Conservation (phyloP, 768 basidiomycete genomes). For the Boletus tylopilopsis region DNA sequence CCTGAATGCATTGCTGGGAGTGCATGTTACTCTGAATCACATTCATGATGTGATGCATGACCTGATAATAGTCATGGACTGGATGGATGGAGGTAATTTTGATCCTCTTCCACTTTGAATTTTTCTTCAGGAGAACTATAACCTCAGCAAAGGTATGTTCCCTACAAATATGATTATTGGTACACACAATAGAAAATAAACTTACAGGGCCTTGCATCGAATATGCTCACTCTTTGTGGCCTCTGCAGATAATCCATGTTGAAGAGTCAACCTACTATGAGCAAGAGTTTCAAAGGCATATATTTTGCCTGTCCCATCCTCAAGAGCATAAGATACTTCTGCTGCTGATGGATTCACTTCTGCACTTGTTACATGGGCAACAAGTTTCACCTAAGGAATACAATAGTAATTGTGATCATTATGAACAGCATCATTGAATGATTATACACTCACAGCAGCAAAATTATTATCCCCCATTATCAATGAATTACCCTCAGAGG, state of each 20-base stretch:
- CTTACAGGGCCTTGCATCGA: constrained; percentile 11
- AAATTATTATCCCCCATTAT: constrained; percentile 43
- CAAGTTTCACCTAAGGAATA: constrained; percentile 41
- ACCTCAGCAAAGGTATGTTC: constrained; percentile 19
- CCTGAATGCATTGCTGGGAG: constrained; percentile 7
- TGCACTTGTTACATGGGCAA: constrained; percentile 38
- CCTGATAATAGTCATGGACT: constrained; percentile 21
- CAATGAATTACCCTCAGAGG: constrained; percentile 41
- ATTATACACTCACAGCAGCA: constrained; percentile 9
- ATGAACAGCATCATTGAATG: no score
- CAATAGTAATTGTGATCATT: neutral
- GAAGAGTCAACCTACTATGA: neutral
- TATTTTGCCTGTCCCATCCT: constrained; percentile 38
- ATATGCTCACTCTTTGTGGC: constrained; percentile 12
- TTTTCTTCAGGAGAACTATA: neutral
- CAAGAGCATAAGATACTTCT: constrained; percentile 21
- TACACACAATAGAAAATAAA: neutral
- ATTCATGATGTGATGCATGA: constrained; percentile 24
- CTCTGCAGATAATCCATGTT: neutral
- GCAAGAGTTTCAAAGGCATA: neutral
- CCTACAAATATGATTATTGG: constrained; percentile 7
- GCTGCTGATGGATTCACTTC: constrained; percentile 1
- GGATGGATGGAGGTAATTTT: constrained; percentile 13
- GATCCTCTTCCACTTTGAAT: neutral
- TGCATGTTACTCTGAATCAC: constrained; percentile 16